phyloP scores from a whole-genome alignment of 352 stramenopile species.

The Globisporangium takayamanum region DNA sequence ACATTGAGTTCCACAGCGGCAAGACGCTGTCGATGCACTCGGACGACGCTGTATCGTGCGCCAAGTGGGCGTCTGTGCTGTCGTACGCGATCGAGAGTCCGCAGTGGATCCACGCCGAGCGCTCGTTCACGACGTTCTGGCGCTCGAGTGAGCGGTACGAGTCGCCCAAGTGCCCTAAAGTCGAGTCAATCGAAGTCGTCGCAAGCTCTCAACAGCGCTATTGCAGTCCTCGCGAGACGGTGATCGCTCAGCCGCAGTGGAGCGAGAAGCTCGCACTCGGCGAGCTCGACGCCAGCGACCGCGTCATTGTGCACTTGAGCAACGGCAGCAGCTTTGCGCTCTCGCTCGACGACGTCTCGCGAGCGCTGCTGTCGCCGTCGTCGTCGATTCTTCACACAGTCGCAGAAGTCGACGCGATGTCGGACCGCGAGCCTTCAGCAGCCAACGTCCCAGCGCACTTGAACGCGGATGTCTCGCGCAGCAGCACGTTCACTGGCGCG shows the following conservation, averaged over 20 bases:
- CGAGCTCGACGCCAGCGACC: conserved; percentile 9
- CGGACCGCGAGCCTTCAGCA: background rate
- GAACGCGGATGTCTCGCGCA: background rate
- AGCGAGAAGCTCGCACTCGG: conserved; percentile 29
- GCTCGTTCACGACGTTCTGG: conserved; percentile 26
- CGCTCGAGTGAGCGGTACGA: conserved; percentile 26
- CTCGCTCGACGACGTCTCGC: conserved; percentile 27
- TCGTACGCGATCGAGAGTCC: conserved; percentile 32
- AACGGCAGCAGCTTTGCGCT: conserved; percentile 27
- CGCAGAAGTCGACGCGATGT: background rate
- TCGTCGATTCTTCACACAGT: conserved; percentile 8
- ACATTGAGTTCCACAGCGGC: conserved; percentile 26
- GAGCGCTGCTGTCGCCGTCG: conserved; percentile 16
- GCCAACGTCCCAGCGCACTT: background rate
- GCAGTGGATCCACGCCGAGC: conserved; percentile 30
- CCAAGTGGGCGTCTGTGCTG: conserved; percentile 31
- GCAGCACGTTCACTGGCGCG: background rate
- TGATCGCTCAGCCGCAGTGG: conserved; percentile 15
- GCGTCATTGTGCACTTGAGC: conserved; percentile 18
- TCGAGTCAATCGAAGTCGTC: conserved; percentile 13
- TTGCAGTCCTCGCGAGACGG: background rate
- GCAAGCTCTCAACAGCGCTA: background rate
- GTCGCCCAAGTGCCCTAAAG: conserved; percentile 23
- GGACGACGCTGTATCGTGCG: conserved; percentile 25
- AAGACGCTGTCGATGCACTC: conserved; percentile 25